Conservation (phyloP, 2,329 filamentous ascomycete species). For the Aspergillus sp. region DNA sequence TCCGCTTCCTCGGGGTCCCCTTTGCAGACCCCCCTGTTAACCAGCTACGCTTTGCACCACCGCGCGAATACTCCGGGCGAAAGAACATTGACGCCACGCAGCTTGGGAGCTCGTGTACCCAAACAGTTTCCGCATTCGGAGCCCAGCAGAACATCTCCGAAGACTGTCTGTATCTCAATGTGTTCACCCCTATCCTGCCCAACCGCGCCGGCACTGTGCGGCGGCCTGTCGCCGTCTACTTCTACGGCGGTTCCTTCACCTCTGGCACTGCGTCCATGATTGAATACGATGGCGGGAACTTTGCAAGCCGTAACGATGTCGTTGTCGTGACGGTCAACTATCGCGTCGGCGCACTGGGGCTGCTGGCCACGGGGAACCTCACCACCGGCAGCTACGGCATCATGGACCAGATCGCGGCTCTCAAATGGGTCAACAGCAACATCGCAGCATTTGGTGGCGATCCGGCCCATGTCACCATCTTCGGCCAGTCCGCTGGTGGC, state of each 20-base stretch:
- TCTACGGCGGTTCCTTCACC: conserved; percentile 34
- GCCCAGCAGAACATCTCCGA: conserved; percentile 23
- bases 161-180: conserved; percentile 37
- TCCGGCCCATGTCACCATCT: conserved; percentile 33
- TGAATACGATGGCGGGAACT: conserved; percentile 35
- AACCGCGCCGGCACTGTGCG: background rate
- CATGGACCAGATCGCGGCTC: conserved; percentile 32
- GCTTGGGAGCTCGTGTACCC: conserved; percentile 21
- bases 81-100: conserved; percentile 32
- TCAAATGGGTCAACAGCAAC: conserved; percentile 28
- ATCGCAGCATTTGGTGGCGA: conserved; percentile 31
- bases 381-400: conserved; percentile 32
- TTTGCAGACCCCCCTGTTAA: conserved; percentile 49
- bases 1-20: conserved; percentile 47
- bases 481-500: conserved; percentile 42
- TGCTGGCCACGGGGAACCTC: conserved; percentile 36
- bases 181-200: conserved; percentile 35
- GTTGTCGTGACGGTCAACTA: conserved; percentile 38
- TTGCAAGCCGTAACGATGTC: conserved; percentile 37
- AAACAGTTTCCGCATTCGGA: conserved; percentile 14
- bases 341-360: conserved; percentile 33
- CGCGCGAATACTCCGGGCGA: conserved; percentile 27
- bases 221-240: conserved; percentile 31
- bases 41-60: conserved; percentile 44
- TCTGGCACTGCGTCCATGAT: conserved; percentile 27